Percentiles rank a stretch among this genome's conserved stretches.
Conservation (phyloP, 139 green algal species). For the Deuterostichococcus epilithicus region DNA sequence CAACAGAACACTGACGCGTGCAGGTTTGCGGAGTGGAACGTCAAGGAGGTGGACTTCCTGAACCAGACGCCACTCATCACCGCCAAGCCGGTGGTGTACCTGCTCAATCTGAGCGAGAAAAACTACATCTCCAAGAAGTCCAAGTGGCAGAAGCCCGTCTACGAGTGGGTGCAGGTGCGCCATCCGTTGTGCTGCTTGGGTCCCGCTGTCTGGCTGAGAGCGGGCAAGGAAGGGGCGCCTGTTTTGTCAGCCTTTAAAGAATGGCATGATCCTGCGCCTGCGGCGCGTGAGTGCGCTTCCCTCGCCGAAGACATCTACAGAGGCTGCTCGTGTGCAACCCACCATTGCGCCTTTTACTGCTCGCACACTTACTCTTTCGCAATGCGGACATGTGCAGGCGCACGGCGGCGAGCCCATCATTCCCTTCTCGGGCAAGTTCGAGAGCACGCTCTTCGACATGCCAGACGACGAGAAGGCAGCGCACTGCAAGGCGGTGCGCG, state of each 20-base stretch:
- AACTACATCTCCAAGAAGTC: conserved; percentile 97
- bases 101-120: conserved; percentile 90
- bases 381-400: conserved; percentile 47
- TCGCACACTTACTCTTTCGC: not conserved
- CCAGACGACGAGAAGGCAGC: conserved; percentile 69
- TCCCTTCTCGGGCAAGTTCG: conserved; percentile 86
- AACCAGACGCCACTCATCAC: conserved; percentile 81
- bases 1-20: too few species aligned
- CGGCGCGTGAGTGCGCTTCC: too few species aligned
- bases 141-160: conserved; percentile 86
- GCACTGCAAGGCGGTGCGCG: conserved; percentile 64
- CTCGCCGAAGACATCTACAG: too few species aligned
- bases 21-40: conserved; percentile 76
- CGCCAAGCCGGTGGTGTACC: conserved; percentile 95
- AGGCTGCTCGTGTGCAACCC: too few species aligned
- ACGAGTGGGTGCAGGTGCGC: conserved; percentile 1
- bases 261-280: too few species aligned
- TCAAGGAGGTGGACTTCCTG: conserved; percentile 77
- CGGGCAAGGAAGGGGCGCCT: too few species aligned
- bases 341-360: not conserved
- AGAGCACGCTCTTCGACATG: conserved; percentile 88
- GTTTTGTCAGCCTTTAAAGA: too few species aligned
- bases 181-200: too few species aligned
- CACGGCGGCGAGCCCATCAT: conserved; percentile 93
- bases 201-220: too few species aligned